These are phyloP conservation scores for Skeletonema grethae DNA, from an alignment of 108 stramenopile genomes.

Conservation along the genomic window DNA sequence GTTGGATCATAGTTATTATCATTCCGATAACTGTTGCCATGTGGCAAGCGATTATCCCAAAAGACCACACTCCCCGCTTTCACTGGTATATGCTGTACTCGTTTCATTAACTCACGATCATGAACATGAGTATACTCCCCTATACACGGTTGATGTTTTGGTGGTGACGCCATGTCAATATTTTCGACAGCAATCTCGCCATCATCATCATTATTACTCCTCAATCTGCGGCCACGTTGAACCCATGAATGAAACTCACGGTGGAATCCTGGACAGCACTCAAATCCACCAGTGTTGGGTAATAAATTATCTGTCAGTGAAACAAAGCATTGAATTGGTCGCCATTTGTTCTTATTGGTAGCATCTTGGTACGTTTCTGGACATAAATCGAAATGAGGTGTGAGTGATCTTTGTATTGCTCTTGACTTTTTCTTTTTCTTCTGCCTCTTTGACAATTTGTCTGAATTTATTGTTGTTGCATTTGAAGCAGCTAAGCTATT, in stretches of 20 bases:
- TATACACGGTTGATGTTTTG: constrained; percentile 60
- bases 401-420: constrained; percentile 86
- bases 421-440: constrained; percentile 54
- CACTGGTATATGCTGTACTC: constrained; percentile 81
- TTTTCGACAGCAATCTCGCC: constrained; percentile 9
- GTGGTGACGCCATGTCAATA: neutral
- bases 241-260: constrained; percentile 82
- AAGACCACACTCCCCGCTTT: constrained; percentile 82
- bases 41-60: constrained; percentile 93
- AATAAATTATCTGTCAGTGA: constrained; percentile 78
- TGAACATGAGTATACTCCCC: constrained; percentile 94
- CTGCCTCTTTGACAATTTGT: neutral
- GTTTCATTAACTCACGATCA: constrained; percentile 70
- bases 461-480: neutral
- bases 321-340: constrained; percentile 94
- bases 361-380: constrained; percentile 68
- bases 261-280: constrained; percentile 91
- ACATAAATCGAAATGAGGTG: constrained; percentile 95
- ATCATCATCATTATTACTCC: constrained; percentile 16
- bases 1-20: constrained; percentile 15
- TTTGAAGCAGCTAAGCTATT: neutral
- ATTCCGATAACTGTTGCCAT: constrained; percentile 87
- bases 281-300: constrained; percentile 90
- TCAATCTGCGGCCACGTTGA: constrained; percentile 25
- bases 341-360: constrained; percentile 70